Conservation (phyloP, 257 asterid species). For the Solanum pennellii region DNA sequence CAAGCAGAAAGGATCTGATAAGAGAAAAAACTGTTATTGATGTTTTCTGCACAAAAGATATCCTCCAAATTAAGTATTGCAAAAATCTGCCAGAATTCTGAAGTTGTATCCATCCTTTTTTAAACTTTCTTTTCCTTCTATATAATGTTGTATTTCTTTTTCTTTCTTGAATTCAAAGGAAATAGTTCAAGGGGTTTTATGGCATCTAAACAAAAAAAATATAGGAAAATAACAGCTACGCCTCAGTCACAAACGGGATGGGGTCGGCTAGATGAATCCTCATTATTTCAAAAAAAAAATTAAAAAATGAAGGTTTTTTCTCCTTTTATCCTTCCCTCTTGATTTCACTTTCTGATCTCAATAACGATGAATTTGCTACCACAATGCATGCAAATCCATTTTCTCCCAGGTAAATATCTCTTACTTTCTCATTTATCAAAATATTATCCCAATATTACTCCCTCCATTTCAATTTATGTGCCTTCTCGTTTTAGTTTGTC, state of each 20-base stretch:
- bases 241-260: neutral
- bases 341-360: neutral
- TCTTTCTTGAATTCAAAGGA: neutral
- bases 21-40: neutral
- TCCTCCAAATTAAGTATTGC: neutral
- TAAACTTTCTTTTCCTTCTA: neutral
- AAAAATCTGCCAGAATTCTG: neutral
- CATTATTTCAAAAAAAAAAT: neutral
- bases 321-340: neutral
- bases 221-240: neutral
- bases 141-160: neutral
- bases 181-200: neutral
- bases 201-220: neutral
- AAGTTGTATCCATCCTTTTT: neutral
- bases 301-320: neutral
- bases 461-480: neutral
- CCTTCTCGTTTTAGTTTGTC: neutral
- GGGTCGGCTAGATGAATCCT: neutral
- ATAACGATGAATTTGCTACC: neutral
- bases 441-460: neutral
- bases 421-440: neutral
- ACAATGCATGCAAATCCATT: neutral
- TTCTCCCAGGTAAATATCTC: neutral
- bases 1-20: neutral
- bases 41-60: neutral